These are phyloP conservation scores for Acer yangbiense DNA, from an alignment of 345 rosid species.

Conservation along the genomic window DNA sequence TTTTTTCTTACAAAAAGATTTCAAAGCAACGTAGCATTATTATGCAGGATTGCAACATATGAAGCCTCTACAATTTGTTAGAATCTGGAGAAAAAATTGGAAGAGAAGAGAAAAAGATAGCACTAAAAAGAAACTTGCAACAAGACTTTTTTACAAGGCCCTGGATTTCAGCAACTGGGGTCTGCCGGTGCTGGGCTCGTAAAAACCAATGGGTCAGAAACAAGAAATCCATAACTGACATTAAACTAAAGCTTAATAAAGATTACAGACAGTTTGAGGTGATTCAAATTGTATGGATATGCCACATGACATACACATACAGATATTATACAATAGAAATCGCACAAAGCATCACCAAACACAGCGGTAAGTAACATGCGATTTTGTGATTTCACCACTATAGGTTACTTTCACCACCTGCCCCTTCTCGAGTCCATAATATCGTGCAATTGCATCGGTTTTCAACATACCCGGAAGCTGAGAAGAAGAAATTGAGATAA, in stretches of 20 bases:
- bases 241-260: not conserved
- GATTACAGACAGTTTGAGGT: not conserved
- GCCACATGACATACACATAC: not conserved
- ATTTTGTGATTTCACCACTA: constrained; percentile 44
- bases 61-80: no score
- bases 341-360: constrained; percentile 31
- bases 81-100: not conserved
- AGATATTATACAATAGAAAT: no score
- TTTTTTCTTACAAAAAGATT: no score
- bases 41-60: no score
- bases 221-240: not conserved
- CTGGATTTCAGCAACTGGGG: not conserved
- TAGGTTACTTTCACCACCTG: constrained; percentile 65
- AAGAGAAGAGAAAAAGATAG: not conserved
- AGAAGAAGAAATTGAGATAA: not conserved
- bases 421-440: constrained; percentile 73
- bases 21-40: no score
- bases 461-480: constrained; percentile 69
- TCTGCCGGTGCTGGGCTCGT: not conserved
- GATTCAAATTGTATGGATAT: not conserved
- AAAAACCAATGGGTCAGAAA: not conserved
- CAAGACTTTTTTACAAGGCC: not conserved
- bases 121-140: not conserved
- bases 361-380: constrained; percentile 55
- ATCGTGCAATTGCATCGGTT: constrained; percentile 54